Evolutionary conservation across 1,139 yeast genomes (phyloP).

Genomic region (Debaryomycetaceae sp.): DNA sequence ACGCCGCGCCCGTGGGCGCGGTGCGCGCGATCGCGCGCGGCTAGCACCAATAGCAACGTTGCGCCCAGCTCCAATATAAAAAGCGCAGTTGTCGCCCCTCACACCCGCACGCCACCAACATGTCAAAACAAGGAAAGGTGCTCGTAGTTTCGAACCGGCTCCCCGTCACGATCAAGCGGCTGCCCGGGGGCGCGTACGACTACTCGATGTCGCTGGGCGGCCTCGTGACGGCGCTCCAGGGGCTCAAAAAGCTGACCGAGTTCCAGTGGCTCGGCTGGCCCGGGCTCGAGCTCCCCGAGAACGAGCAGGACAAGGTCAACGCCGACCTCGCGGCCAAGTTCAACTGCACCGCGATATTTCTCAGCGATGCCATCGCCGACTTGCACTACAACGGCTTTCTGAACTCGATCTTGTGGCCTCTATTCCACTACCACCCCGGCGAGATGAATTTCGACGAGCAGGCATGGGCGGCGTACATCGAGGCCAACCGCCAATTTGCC

Average conservation of each 20-base stretch:
- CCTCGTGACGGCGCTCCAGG: conserved; percentile 90
- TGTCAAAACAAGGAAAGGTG: conserved; percentile 75
- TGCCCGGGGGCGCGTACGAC: conserved; percentile 56
- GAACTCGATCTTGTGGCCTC: conserved; percentile 91
- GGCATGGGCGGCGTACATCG: conserved; percentile 97
- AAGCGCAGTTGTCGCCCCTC: too few relatives aligned
- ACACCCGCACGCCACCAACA: conserved; percentile 3
- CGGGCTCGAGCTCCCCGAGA: conserved; percentile 76
- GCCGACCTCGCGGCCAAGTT: conserved; percentile 70
- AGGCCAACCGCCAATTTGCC: conserved; percentile 86
- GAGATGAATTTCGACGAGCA: conserved; percentile 97
- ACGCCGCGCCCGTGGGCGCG: too few relatives aligned
- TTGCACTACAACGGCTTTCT: conserved; percentile 95
- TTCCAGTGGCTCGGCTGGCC: conserved; percentile 99
- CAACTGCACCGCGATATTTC: conserved; percentile 85
- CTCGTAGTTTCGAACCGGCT: conserved; percentile 91
- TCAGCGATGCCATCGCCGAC: conserved; percentile 87
- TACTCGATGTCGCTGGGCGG: conserved; percentile 96
- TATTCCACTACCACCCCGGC: conserved; percentile 98
- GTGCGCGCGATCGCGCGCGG: too few relatives aligned
- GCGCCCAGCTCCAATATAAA: too few relatives aligned
- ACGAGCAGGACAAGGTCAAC: conserved; percentile 66
- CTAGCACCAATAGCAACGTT: too few relatives aligned
- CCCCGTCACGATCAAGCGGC: conserved; percentile 83
- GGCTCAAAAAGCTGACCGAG: conserved; percentile 76